These are phyloP conservation scores for Cinnamomum chago DNA, from an alignment of 164 flowering plant genomes.

Conservation along the genomic window DNA sequence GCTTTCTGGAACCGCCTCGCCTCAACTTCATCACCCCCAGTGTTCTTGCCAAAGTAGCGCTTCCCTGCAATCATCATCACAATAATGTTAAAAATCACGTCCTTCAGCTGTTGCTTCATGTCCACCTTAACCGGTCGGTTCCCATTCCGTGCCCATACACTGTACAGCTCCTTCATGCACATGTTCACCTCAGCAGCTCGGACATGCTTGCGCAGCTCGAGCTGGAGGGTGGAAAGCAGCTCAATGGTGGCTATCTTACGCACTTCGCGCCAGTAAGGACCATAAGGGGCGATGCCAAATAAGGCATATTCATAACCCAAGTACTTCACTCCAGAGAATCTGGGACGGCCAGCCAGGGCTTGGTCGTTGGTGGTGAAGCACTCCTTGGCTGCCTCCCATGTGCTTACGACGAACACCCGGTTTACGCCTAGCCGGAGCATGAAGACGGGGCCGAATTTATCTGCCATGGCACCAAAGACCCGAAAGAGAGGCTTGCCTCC, in stretches of 20 bases:
- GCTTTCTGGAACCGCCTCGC: conserved; percentile 7
- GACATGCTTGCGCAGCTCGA: conserved; percentile 1
- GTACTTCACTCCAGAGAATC: not conserved
- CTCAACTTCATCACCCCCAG: not conserved
- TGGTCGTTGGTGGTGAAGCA: conserved; percentile 20
- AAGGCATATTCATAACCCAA: conserved; percentile 12
- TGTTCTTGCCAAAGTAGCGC: conserved; percentile 3
- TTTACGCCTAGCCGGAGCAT: conserved; percentile 14
- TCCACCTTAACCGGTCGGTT: conserved; percentile 7
- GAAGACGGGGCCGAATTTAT: conserved; percentile 18
- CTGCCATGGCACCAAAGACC: conserved; percentile 14
- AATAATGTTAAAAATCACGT: conserved; percentile 11
- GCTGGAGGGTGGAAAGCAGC: conserved; percentile 18
- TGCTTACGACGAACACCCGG: conserved; percentile 14
- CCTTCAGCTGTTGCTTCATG: conserved; percentile 15
- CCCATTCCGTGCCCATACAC: conserved; percentile 2
- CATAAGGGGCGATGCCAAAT: conserved; percentile 11
- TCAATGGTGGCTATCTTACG: conserved; percentile 18
- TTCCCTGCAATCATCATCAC: conserved; percentile 22
- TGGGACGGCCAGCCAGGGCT: conserved; percentile 13
- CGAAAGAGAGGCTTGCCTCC: not conserved
- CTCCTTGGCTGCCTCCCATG: conserved; percentile 23
- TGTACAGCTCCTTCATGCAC: conserved; percentile 8
- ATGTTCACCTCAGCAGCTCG: conserved; percentile 10
- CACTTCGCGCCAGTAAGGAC: conserved; percentile 24